A percentile compares a stretch with the other conserved stretches of the same genome.
phyloP scores from a whole-genome alignment of 805 yeast species.

The Maudiozyma saulgeensis region DNA sequence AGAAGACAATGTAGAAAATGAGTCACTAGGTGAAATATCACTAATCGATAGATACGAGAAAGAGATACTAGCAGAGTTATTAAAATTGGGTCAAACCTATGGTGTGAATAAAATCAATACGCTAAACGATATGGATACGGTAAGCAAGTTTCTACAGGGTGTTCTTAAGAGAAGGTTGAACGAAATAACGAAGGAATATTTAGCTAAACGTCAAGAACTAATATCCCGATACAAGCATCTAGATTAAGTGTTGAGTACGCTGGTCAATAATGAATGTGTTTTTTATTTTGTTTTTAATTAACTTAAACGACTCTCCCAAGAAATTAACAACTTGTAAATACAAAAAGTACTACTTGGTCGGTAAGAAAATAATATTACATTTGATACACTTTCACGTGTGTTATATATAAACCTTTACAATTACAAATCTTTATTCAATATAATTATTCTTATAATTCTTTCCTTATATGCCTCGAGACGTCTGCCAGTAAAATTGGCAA shows the following conservation, averaged over 20 bases:
- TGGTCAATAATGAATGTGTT: too few species aligned
- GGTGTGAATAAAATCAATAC: slow-evolving; percentile 17
- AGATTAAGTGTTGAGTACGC: neutral
- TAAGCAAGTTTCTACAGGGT: slow-evolving; percentile 9
- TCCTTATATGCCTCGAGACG: too few species aligned
- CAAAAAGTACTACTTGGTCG: neutral
- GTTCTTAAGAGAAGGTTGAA: slow-evolving; percentile 7
- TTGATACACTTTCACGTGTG: too few species aligned
- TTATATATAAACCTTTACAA: too few species aligned
- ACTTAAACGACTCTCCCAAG: too few species aligned
- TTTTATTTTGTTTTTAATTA: too few species aligned
- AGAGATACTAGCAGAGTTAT: slow-evolving; percentile 10
- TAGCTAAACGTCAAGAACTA: neutral
- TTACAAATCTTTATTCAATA: too few species aligned
- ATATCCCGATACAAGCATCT: neutral
- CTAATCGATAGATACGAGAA: neutral
- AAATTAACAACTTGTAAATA: neutral
- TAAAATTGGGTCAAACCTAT: slow-evolving; percentile 11
- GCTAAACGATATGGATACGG: slow-evolving; percentile 12
- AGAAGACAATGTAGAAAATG: neutral
- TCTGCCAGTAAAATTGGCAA: too few species aligned
- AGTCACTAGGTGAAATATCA: neutral
- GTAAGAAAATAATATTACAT: neutral
- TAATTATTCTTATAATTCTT: too few species aligned
- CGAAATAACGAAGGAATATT: neutral